A percentile compares a stretch with the other conserved stretches of the same genome.
Conservation (phyloP, 768 basidiomycete species). For the Lactarius sp. region DNA sequence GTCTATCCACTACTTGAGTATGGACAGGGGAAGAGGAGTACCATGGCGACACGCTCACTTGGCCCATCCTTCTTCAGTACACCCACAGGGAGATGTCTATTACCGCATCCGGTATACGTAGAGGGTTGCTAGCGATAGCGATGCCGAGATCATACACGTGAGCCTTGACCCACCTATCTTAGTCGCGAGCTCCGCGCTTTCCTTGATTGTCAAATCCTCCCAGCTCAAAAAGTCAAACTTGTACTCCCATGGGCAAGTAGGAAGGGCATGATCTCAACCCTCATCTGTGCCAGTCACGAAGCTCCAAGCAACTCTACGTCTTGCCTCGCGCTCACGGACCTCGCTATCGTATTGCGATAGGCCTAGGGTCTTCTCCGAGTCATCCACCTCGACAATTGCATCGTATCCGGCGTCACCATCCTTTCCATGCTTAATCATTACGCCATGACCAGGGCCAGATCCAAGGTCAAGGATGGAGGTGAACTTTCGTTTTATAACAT, state of each 20-base stretch:
- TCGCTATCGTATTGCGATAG: slow-evolving; percentile 75
- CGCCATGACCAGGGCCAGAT: background rate
- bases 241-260: background rate
- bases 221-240: too few species aligned
- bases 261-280: slow-evolving; percentile 64
- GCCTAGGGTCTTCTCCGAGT: slow-evolving; percentile 83
- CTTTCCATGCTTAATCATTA: background rate
- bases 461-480: too few species aligned
- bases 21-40: slow-evolving; percentile 31
- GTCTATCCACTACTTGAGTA: background rate
- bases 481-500: too few species aligned
- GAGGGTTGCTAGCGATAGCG: slow-evolving; percentile 66
- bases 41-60: slow-evolving; percentile 86
- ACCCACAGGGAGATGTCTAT: slow-evolving; percentile 84
- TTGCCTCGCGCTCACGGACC: slow-evolving; percentile 69
- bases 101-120: slow-evolving; percentile 57
- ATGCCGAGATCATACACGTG: slow-evolving; percentile 74
- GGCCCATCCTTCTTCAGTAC: slow-evolving; percentile 95
- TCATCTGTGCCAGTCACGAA: slow-evolving; percentile 86
- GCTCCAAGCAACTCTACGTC: slow-evolving; percentile 76
- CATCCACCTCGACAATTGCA: slow-evolving; percentile 54
- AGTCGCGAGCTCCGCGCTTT: slow-evolving; percentile 86
- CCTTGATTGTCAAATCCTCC: slow-evolving; percentile 63
- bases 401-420: slow-evolving; percentile 39
- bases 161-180: slow-evolving; percentile 89